phyloP scores from a whole-genome alignment of 139 green algal species.

The Coccomyxa sp. region DNA sequence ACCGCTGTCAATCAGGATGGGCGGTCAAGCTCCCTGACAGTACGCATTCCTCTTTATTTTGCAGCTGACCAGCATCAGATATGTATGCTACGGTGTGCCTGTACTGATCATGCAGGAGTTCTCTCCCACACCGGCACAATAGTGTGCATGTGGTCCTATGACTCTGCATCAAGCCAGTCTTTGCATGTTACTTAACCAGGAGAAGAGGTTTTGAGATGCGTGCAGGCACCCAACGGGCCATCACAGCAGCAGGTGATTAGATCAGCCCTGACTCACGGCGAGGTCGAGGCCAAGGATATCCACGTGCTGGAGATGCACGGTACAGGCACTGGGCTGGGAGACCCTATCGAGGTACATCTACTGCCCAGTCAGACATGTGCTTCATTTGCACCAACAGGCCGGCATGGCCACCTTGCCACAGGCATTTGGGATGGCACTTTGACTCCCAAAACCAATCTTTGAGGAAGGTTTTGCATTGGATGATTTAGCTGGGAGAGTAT shows the following conservation, averaged over 20 bases:
- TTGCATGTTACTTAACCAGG: no score
- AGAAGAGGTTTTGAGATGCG: background rate
- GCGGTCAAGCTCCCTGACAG: conserved; percentile 74
- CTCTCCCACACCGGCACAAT: no score
- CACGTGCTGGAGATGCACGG: conserved; percentile 65
- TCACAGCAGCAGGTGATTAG: conserved; percentile 77
- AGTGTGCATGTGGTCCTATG: no score
- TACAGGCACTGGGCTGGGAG: conserved; percentile 76
- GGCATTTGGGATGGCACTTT: background rate
- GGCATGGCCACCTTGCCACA: background rate
- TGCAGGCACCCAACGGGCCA: conserved; percentile 75
- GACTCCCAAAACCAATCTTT: background rate
- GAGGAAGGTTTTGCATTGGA: background rate
- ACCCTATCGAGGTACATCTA: conserved; percentile 87
- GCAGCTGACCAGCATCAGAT: background rate
- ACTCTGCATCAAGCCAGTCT: no score
- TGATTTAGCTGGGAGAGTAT: no score
- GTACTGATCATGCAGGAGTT: no score
- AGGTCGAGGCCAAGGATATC: conserved; percentile 29
- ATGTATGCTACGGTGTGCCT: no score
- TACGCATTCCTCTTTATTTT: conserved; percentile 9
- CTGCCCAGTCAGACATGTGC: no score
- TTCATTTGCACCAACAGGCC: background rate
- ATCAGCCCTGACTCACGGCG: conserved; percentile 34
- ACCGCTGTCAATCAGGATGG: conserved; percentile 87